These are phyloP conservation scores for Xylaria flabelliformis DNA, from an alignment of 495 filamentous ascomycete species.

Conservation along the genomic window DNA sequence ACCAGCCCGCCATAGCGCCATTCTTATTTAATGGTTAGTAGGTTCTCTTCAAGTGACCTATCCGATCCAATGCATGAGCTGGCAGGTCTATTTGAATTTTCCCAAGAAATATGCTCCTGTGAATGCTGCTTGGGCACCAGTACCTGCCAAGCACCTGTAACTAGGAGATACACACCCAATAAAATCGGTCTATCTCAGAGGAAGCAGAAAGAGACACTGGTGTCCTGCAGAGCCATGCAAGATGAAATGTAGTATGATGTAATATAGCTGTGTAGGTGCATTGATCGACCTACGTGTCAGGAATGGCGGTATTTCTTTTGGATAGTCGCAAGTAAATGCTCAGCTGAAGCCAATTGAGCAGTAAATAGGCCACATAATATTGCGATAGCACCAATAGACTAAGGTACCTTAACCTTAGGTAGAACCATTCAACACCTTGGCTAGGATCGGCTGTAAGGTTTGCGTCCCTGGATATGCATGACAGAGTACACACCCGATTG, in stretches of 20 bases:
- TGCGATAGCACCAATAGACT: slow-evolving; percentile 7
- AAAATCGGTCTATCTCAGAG: not conserved
- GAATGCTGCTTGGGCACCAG: not conserved
- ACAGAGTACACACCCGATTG: slow-evolving; percentile 12
- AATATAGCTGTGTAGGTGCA: not conserved
- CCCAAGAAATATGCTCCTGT: not conserved
- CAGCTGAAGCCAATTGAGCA: slow-evolving; percentile 9
- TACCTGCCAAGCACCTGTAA: not conserved
- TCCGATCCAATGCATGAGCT: not conserved
- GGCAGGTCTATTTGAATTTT: not conserved
- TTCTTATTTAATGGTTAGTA: not conserved
- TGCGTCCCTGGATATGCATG: slow-evolving; percentile 7
- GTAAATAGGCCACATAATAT: not conserved
- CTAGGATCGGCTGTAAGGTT: slow-evolving; percentile 15
- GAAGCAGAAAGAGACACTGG: not conserved
- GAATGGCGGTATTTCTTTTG: slow-evolving; percentile 10
- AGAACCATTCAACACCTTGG: slow-evolving; percentile 1
- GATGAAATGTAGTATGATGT: not conserved
- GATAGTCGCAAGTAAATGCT: slow-evolving; percentile 1
- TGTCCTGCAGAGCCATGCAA: not conserved
- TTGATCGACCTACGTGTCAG: slow-evolving; percentile 21
- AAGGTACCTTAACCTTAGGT: not conserved
- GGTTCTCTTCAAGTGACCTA: not conserved
- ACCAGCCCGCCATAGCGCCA: not conserved
- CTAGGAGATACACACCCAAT: slow-evolving; percentile 3